Evolutionary conservation across 176 grass and related monocot species (phyloP).

Genomic region (Cocos nucifera): DNA sequence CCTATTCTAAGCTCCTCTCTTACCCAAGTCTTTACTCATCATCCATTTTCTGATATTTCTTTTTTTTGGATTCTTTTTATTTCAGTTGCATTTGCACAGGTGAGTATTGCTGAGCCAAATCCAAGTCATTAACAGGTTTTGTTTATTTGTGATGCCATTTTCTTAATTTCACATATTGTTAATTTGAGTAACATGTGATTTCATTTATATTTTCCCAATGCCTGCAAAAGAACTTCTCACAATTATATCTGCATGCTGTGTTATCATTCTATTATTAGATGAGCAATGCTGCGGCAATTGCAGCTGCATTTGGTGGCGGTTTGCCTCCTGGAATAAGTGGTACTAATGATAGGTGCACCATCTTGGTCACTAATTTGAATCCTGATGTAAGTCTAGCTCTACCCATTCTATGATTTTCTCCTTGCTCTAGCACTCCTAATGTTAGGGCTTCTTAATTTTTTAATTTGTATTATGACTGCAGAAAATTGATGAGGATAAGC

Average conservation of each 20-base stretch:
- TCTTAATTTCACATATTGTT: no score
- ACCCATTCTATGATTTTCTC: background rate
- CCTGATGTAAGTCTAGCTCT: slow-evolving; percentile 65
- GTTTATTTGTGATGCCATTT: no score
- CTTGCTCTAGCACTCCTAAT: no score
- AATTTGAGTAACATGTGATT: no score
- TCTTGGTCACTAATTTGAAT: slow-evolving; percentile 95
- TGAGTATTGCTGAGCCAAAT: slow-evolving; percentile 19
- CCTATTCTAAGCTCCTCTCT: background rate
- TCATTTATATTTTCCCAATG: no score
- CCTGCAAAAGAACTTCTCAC: no score
- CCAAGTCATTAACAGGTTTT: no score
- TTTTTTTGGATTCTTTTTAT: background rate
- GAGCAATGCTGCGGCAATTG: slow-evolving; percentile 60
- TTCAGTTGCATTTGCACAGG: slow-evolving; percentile 74
- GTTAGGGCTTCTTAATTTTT: background rate
- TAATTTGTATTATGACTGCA: slow-evolving; percentile 25
- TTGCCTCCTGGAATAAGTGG: slow-evolving; percentile 58
- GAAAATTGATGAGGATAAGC: slow-evolving; percentile 88
- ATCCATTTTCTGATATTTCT: slow-evolving; percentile 5
- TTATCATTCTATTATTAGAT: slow-evolving; percentile 37
- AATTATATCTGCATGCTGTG: slow-evolving; percentile 5
- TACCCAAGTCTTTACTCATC: background rate
- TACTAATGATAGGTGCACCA: slow-evolving; percentile 79
- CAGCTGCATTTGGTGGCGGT: slow-evolving; percentile 69